Conservation (phyloP, 768 basidiomycete genomes). For the Dioszegia aurantiaca region DNA sequence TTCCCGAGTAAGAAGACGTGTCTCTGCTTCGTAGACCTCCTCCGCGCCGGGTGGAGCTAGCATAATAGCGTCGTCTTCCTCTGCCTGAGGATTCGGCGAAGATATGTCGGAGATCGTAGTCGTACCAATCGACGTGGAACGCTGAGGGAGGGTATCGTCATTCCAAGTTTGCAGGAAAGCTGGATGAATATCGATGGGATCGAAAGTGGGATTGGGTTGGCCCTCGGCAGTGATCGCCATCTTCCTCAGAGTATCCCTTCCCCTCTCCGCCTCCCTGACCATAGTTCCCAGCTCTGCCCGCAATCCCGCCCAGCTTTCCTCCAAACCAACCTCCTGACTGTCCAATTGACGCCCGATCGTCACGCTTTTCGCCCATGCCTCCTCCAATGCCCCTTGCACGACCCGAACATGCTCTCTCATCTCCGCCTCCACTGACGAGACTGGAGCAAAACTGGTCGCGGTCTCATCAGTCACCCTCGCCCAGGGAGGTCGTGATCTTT, state of each 20-base stretch:
- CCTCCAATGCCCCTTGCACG: constrained; percentile 11
- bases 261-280: constrained; percentile 45
- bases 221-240: not conserved
- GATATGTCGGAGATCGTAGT: not conserved
- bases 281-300: constrained; percentile 35
- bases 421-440: not conserved
- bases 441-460: constrained; percentile 15
- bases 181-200: not conserved
- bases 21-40: constrained; percentile 33
- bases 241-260: constrained; percentile 16
- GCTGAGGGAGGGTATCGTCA: constrained; percentile 10
- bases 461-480: not conserved
- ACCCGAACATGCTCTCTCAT: constrained; percentile 8
- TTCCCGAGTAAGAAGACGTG: not conserved
- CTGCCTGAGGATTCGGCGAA: constrained; percentile 5
- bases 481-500: not conserved
- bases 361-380: constrained; percentile 4
- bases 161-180: constrained; percentile 18
- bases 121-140: constrained; percentile 9
- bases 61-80: constrained; percentile 5
- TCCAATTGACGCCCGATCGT: constrained; percentile 12
- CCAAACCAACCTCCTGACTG: not conserved
- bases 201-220: not conserved
- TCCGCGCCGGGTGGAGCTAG: constrained; percentile 41
- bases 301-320: constrained; percentile 25